Percentiles rank a stretch among this genome's conserved stretches.
phyloP scores from a whole-genome alignment of 352 stramenopile species.

The Globisporangium spiculum region DNA sequence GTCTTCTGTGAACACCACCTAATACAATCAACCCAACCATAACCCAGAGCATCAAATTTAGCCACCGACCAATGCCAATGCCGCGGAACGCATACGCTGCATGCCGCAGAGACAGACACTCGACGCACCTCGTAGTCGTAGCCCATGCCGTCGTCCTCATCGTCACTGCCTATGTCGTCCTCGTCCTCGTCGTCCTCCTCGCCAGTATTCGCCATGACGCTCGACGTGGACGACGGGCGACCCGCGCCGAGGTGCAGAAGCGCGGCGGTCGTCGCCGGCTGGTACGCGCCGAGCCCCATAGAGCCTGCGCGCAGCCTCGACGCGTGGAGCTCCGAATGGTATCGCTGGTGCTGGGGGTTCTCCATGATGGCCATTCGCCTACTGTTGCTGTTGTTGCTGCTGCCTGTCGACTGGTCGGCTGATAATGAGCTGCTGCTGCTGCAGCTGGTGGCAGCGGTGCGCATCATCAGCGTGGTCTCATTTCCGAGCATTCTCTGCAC shows the following conservation, averaged over 20 bases:
- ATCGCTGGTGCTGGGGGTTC: background rate
- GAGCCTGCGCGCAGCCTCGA: conserved; percentile 11
- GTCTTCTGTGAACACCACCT: conserved; percentile 58
- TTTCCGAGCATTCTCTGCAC: background rate
- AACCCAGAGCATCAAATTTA: background rate
- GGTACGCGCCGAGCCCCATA: conserved; percentile 8
- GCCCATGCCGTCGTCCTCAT: conserved; percentile 10
- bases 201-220: conserved; percentile 18
- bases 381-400: background rate
- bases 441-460: background rate
- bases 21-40: background rate
- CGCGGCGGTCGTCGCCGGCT: conserved; percentile 1
- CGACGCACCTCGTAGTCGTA: conserved; percentile 17
- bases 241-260: conserved; percentile 8
- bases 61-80: background rate
- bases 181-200: conserved; percentile 17
- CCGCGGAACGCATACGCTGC: background rate
- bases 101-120: background rate
- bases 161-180: background rate
- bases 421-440: background rate
- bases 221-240: conserved; percentile 20
- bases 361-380: background rate
- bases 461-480: background rate
- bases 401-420: background rate
- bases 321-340: conserved; percentile 8